phyloP scores from a whole-genome alignment of 441 rosid species.

The Sinapis alba region DNA sequence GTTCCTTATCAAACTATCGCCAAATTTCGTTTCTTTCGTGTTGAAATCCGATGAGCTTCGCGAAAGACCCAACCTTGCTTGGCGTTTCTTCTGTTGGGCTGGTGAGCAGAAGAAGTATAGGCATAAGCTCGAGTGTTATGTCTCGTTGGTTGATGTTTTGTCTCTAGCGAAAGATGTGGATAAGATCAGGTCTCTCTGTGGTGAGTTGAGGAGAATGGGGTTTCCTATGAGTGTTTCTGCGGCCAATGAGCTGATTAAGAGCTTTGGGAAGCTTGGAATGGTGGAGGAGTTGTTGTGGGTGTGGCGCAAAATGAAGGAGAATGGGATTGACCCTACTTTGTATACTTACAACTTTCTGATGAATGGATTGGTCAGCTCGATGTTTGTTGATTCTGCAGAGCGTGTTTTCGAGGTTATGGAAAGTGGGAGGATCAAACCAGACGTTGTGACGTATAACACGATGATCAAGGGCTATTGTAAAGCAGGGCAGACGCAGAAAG shows the following conservation, averaged over 20 bases:
- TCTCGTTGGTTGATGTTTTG: slow-evolving; percentile 62
- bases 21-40: slow-evolving; percentile 61
- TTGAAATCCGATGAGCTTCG: slow-evolving; percentile 52
- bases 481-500: slow-evolving; percentile 64
- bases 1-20: slow-evolving; percentile 68
- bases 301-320: slow-evolving; percentile 77
- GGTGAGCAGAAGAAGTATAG: slow-evolving; percentile 65
- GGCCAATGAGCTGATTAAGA: slow-evolving; percentile 59
- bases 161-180: slow-evolving; percentile 49
- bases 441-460: slow-evolving; percentile 73
- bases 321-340: slow-evolving; percentile 68
- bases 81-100: slow-evolving; percentile 79
- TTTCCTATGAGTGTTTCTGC: slow-evolving; percentile 48
- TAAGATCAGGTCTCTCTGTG: slow-evolving; percentile 48
- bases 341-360: slow-evolving; percentile 65
- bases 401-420: slow-evolving; percentile 78
- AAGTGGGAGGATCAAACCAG: slow-evolving; percentile 65
- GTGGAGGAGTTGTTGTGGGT: slow-evolving; percentile 81
- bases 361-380: slow-evolving; percentile 75
- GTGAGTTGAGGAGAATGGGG: slow-evolving; percentile 44
- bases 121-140: slow-evolving; percentile 70
- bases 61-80: slow-evolving; percentile 45
- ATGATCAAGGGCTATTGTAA: slow-evolving; percentile 89
- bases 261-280: slow-evolving; percentile 77
- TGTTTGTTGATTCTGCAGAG: slow-evolving; percentile 79